Base-by-base conservation (phyloP, 2,329 filamentous ascomycete genomes). In the Aspergillus carbonarius region DNA sequence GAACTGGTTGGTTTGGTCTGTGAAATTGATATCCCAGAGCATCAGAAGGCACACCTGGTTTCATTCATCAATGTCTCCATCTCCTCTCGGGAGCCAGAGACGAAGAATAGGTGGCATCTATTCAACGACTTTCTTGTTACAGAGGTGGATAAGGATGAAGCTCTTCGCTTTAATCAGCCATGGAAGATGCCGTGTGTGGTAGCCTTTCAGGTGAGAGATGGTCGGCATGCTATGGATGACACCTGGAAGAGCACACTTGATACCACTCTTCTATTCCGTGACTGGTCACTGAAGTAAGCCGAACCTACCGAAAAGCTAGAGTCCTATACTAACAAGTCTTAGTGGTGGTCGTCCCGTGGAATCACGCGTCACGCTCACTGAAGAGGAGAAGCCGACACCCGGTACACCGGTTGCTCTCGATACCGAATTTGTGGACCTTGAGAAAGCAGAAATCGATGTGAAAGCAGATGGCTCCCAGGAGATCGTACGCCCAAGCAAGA, bases 111-210 rank as follows among this genome's bases (percentile, higher is more conserved):
- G 66, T 99, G 96, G 96, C 92, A 98, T 75, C 78, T 99, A 1
- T 97, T 99, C 79, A 99, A 99, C 67, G 95, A 99, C 76, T 99
- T 99, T 69, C 78, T 96, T 35, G 96, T 99, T 20, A 86, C 90
- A 12, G 87, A 89, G 9, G 85, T 96, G 15, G 85, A 88, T 32
- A 84, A 85, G 27, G 88, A 92, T 61, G 93, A 99, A 72, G 96
- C 93, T 0, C 80, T 98, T 17, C 87, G 89, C 23, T 99, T 98
- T 74, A 93, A 93, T 61, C 86, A 92, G 3, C 84, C 87, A 17
- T 99, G 95, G 95, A 99, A 98, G 78, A 82, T 92, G 51, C 95
- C 95, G 0, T 92, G 91, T 12, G 89, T 98, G 5, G 79, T 99
- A 54, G 83, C 91, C 4, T 99, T 91, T 75, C 95, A 99, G 72